Conservation (phyloP, 495 filamentous ascomycete genomes). For the Pyronema domesticum region DNA sequence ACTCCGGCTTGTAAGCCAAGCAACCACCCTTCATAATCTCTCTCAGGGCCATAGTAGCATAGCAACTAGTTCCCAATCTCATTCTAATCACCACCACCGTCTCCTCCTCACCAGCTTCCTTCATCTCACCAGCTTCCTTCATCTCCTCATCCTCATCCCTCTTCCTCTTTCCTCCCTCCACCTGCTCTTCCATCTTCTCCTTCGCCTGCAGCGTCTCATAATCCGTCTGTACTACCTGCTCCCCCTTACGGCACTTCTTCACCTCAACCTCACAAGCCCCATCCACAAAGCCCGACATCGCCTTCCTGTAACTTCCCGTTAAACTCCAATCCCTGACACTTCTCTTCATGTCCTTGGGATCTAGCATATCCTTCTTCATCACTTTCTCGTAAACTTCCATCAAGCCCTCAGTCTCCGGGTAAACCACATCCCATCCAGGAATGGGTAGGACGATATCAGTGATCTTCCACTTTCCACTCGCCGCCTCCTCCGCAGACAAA, state of each 20-base stretch:
- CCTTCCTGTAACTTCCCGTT: constrained; percentile 71
- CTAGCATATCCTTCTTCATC: constrained; percentile 66
- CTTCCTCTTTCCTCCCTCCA: constrained; percentile 23
- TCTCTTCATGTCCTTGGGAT: constrained; percentile 76
- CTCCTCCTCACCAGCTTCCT: constrained; percentile 15
- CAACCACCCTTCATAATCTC: constrained; percentile 59
- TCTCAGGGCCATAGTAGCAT: constrained; percentile 83
- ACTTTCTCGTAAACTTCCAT: constrained; percentile 62
- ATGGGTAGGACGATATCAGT: constrained; percentile 89
- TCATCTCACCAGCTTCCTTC: constrained; percentile 11
- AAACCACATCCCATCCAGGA: constrained; percentile 76
- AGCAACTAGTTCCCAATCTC: constrained; percentile 68
- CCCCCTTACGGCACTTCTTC: constrained; percentile 45
- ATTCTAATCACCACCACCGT: constrained; percentile 56
- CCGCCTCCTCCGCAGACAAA: constrained; percentile 59
- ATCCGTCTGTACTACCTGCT: constrained; percentile 39
- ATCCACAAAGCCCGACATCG: constrained; percentile 49
- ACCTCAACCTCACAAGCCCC: constrained; percentile 42
- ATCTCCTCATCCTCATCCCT: constrained; percentile 11
- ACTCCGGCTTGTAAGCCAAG: constrained; percentile 47
- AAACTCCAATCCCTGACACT: constrained; percentile 70
- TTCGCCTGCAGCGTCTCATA: constrained; percentile 1
- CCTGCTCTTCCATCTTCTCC: constrained; percentile 8
- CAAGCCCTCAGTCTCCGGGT: constrained; percentile 59
- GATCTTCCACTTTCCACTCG: constrained; percentile 58